Evolutionary conservation across 768 basidiomycete species (phyloP).

Genomic region (Trametes cubensis): DNA sequence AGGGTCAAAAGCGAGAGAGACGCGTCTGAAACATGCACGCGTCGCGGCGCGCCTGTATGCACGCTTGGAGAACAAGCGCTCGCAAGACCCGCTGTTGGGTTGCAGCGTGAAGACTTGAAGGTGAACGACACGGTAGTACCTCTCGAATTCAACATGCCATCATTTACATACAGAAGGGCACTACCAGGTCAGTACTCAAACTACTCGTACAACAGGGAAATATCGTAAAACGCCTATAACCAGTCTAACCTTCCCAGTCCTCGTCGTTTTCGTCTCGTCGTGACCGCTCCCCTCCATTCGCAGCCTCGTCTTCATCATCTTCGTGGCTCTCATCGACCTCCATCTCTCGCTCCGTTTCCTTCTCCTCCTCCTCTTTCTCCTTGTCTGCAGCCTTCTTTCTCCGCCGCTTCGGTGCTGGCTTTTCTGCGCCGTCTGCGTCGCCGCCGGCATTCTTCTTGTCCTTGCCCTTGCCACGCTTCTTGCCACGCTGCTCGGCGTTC

Average conservation of each 20-base stretch:
- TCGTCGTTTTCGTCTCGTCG: conserved; percentile 45
- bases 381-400: conserved; percentile 32
- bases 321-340: conserved; percentile 39
- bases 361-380: conserved; percentile 35
- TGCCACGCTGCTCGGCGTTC: conserved; percentile 48
- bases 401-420: conserved; percentile 49
- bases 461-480: conserved; percentile 58
- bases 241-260: conserved; percentile 38
- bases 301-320: conserved; percentile 49
- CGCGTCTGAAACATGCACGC: neutral
- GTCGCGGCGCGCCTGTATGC: conserved; percentile 7
- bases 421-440: conserved; percentile 39
- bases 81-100: neutral
- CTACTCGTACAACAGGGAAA: conserved; percentile 35
- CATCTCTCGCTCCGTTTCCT: conserved; percentile 42
- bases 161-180: neutral
- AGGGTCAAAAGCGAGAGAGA: neutral
- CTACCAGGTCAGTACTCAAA: neutral
- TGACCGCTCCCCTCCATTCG: conserved; percentile 41
- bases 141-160: no score
- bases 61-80: neutral
- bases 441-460: conserved; percentile 41
- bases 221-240: neutral
- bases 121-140: no score
- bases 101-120: no score